Evolutionary conservation across 164 flowering plant genomes (phyloP).

Genomic region (Dillenia suffruticosa): DNA sequence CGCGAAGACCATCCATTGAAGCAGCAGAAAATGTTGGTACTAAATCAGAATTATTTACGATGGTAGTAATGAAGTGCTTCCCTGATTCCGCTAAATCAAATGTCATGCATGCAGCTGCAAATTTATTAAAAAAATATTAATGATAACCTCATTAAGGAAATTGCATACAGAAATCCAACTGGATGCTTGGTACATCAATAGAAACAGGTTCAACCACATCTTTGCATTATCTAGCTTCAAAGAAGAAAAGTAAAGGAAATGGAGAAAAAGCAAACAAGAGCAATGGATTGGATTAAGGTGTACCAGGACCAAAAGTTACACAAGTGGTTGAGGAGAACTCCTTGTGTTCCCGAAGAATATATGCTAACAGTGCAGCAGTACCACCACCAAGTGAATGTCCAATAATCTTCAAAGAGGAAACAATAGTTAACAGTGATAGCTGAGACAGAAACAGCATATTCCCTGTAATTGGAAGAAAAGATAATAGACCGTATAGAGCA

Average conservation of each 20-base stretch:
- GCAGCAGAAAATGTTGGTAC: conserved; percentile 94
- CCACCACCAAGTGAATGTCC: conserved; percentile 99
- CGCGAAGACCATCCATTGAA: conserved; percentile 87
- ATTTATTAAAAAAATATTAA: not conserved
- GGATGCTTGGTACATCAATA: too few species aligned
- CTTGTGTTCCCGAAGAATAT: conserved; percentile 84
- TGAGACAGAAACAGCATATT: too few species aligned
- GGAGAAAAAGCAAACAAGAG: conserved; percentile 9
- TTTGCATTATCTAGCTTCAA: too few species aligned
- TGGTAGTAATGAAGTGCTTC: conserved; percentile 73
- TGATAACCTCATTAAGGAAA: too few species aligned
- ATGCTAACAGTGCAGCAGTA: conserved; percentile 90
- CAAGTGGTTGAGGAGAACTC: conserved; percentile 75
- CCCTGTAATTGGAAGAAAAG: not conserved
- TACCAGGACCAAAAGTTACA: conserved; percentile 94
- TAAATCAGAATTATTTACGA: conserved; percentile 88
- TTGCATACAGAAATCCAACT: too few species aligned
- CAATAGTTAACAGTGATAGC: not conserved
- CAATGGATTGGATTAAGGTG: not conserved
- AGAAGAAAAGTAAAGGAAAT: not conserved
- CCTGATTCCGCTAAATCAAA: conserved; percentile 99
- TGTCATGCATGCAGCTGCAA: conserved; percentile 98
- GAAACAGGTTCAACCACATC: too few species aligned
- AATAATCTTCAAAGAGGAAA: conserved; percentile 51
- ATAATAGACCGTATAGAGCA: not conserved